Evolutionary conservation across 2,329 filamentous ascomycete species (phyloP).

Genomic region (Beauveria sp.): DNA sequence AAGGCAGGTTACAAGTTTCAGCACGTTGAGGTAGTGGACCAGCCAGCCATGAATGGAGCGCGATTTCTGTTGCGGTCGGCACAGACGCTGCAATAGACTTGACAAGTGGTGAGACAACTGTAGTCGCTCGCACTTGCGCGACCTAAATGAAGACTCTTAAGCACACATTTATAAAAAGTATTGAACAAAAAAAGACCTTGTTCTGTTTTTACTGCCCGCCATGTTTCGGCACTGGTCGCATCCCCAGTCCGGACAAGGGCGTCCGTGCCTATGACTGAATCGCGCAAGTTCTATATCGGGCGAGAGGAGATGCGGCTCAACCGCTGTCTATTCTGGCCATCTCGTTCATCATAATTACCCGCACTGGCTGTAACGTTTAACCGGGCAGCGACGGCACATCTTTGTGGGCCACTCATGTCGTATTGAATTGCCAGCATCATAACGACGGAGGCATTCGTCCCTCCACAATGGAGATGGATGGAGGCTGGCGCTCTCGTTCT

Average conservation of each 20-base stretch:
- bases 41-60: constrained; percentile 15
- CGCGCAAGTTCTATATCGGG: constrained; percentile 7
- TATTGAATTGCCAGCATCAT: neutral
- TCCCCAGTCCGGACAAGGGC: neutral
- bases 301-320: constrained; percentile 5
- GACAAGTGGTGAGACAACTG: neutral
- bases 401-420: constrained; percentile 4
- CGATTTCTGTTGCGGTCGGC: neutral
- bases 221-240: neutral
- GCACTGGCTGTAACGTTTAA: constrained; percentile 11
- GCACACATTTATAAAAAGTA: neutral
- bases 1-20: constrained; percentile 13
- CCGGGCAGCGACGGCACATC: constrained; percentile 2
- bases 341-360: neutral
- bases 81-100: neutral
- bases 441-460: neutral
- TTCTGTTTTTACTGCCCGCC: neutral
- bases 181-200: neutral
- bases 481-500: neutral
- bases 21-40: constrained; percentile 12
- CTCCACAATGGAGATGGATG: constrained; percentile 5
- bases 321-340: neutral
- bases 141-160: neutral
- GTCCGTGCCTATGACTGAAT: neutral
- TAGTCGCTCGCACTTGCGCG: neutral